phyloP scores from a whole-genome alignment of 75 land plant species.

The Pseudotsuga menziesii region DNA sequence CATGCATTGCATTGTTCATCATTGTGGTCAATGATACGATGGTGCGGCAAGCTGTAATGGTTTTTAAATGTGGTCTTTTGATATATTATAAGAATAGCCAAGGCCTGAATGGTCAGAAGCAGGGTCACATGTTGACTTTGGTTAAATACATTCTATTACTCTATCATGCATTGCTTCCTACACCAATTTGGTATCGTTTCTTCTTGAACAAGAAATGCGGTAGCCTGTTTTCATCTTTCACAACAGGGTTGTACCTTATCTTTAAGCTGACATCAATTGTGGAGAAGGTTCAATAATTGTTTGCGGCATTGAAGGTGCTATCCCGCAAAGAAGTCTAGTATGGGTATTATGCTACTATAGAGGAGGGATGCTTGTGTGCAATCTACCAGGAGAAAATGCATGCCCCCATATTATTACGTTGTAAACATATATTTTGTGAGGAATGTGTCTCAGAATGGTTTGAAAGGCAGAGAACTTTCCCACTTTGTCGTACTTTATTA shows the following conservation, averaged over 20 bases:
- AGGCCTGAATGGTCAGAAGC: conserved; percentile 87
- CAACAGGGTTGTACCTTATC: too few species aligned
- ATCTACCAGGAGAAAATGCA: conserved; percentile 99
- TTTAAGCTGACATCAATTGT: too few species aligned
- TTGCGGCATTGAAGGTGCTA: too few species aligned
- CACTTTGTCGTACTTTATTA: conserved; percentile 83
- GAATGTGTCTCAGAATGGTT: conserved; percentile 99
- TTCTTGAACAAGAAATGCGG: too few species aligned
- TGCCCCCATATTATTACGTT: conserved; percentile 84
- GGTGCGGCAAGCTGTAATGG: conserved; percentile 94
- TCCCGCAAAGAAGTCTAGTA: too few species aligned
- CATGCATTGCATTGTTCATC: conserved; percentile 86
- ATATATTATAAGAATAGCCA: conserved; percentile 87
- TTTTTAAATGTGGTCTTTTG: conserved; percentile 67
- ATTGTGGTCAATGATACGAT: conserved; percentile 92
- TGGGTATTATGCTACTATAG: too few species aligned
- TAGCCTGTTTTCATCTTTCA: too few species aligned
- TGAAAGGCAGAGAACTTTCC: conserved; percentile 95
- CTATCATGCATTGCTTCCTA: too few species aligned
- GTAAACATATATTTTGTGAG: conserved; percentile 99
- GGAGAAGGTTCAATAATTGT: too few species aligned
- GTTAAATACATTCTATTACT: too few species aligned
- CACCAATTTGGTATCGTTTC: too few species aligned
- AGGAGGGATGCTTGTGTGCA: conserved; percentile 95
- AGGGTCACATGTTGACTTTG: too few species aligned